Conservation (phyloP, 2,329 filamentous ascomycete genomes). For the Cordyceps farinosa region DNA sequence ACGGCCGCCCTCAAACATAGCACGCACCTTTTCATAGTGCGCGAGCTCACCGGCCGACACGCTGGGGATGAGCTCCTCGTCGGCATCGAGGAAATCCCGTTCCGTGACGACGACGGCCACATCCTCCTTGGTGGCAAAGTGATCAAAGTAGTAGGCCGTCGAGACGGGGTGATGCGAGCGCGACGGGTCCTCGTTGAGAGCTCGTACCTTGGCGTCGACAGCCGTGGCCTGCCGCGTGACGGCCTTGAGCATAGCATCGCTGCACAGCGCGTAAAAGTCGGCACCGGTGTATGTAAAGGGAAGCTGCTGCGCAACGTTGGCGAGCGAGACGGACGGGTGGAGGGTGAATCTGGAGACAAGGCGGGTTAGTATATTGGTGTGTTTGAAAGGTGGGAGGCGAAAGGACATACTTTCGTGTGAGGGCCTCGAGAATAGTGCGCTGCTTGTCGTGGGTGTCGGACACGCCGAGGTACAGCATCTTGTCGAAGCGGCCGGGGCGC, state of each 20-base stretch:
- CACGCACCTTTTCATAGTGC: conserved; percentile 84
- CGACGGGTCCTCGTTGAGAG: conserved; percentile 53
- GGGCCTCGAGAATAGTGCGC: conserved; percentile 84
- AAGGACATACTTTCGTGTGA: conserved; percentile 76
- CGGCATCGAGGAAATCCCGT: conserved; percentile 78
- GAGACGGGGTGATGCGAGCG: conserved; percentile 53
- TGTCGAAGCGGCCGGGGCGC: conserved; percentile 89
- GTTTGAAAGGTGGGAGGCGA: not conserved
- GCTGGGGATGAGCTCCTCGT: conserved; percentile 83
- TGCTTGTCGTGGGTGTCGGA: conserved; percentile 97
- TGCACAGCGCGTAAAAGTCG: conserved; percentile 95
- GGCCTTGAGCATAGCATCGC: conserved; percentile 97
- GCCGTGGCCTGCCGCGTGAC: conserved; percentile 83
- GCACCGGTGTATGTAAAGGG: conserved; percentile 97
- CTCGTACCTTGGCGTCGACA: conserved; percentile 78
- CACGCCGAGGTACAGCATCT: conserved; percentile 96
- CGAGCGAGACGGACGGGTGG: conserved; percentile 72
- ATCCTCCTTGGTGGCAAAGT: conserved; percentile 77
- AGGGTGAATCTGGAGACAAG: conserved; percentile 69
- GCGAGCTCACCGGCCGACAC: conserved; percentile 88
- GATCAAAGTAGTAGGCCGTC: conserved; percentile 94
- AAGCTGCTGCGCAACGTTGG: conserved; percentile 68
- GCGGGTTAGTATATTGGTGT: conserved; percentile 11
- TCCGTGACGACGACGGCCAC: conserved; percentile 85
- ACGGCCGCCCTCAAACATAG: conserved; percentile 68